These are phyloP conservation scores for Metschnikowia colocasiae DNA, from an alignment of 805 yeast genomes.

Conservation along the genomic window DNA sequence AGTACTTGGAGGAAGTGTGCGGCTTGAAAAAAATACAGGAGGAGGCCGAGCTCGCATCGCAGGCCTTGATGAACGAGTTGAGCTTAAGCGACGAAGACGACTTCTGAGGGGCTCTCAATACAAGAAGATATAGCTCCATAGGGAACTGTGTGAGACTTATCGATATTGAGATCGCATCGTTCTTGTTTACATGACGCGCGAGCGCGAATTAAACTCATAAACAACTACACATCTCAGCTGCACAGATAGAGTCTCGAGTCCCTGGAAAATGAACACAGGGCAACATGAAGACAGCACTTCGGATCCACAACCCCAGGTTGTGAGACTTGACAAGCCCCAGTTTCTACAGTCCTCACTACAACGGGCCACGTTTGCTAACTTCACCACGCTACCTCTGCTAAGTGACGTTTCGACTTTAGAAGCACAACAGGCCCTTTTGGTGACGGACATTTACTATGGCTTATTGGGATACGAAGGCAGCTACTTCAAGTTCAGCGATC, in stretches of 20 bases:
- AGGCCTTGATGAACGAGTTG: slow-evolving; percentile 24
- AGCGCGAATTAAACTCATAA: slow-evolving; percentile 2
- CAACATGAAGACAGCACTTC: slow-evolving; percentile 3
- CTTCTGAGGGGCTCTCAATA: neutral
- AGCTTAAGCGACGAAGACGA: slow-evolving; percentile 12
- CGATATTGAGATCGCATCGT: neutral
- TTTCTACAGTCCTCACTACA: slow-evolving; percentile 6
- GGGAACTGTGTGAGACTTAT: no score
- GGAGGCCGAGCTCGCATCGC: slow-evolving; percentile 57
- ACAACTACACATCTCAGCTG: slow-evolving; percentile 3
- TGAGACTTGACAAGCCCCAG: slow-evolving; percentile 8
- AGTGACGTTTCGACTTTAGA: slow-evolving; percentile 41
- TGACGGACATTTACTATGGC: slow-evolving; percentile 66
- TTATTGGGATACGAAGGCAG: slow-evolving; percentile 74
- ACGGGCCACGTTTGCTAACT: neutral
- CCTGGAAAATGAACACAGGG: slow-evolving; percentile 1
- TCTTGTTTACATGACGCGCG: slow-evolving; percentile 7
- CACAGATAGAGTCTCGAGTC: slow-evolving; percentile 4
- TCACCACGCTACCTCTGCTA: slow-evolving; percentile 8
- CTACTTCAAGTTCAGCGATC: slow-evolving; percentile 65
- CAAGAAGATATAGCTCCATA: no score
- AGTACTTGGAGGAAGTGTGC: slow-evolving; percentile 68
- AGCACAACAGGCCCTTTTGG: slow-evolving; percentile 69
- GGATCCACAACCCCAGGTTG: neutral
- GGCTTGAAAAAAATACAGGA: slow-evolving; percentile 75